Percentiles rank a stretch among this genome's conserved stretches.
These are phyloP conservation scores for Xenosphaeropsis pyriputrescens DNA, from an alignment of 2,329 filamentous ascomycete species.

Conservation along the genomic window DNA sequence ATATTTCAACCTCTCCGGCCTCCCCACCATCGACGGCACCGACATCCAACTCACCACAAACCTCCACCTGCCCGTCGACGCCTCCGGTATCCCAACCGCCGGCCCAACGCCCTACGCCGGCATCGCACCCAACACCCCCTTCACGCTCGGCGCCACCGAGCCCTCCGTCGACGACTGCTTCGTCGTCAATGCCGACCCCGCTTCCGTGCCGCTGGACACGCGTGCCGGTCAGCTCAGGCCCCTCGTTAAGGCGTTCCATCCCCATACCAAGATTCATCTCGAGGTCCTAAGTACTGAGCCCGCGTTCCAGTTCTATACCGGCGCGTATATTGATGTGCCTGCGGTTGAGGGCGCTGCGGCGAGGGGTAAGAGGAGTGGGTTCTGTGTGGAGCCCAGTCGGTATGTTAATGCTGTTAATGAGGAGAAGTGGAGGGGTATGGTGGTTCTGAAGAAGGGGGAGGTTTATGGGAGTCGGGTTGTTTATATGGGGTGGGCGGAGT, in stretches of 20 bases:
- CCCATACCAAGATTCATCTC: conserved; percentile 61
- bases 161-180: conserved; percentile 89
- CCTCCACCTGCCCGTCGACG: conserved; percentile 61
- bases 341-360: conserved; percentile 44
- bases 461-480: conserved; percentile 69
- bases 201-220: conserved; percentile 32
- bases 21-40: conserved; percentile 45
- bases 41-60: conserved; percentile 40
- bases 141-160: conserved; percentile 49
- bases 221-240: conserved; percentile 42
- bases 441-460: conserved; percentile 70
- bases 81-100: conserved; percentile 58
- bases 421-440: conserved; percentile 64
- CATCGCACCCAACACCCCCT: conserved; percentile 49
- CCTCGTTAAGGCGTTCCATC: conserved; percentile 60
- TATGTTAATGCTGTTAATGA: conserved; percentile 83
- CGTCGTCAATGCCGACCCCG: conserved; percentile 33
- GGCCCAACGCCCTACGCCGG: conserved; percentile 46
- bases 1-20: conserved; percentile 49
- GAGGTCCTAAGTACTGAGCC: conserved; percentile 88
- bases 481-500: conserved; percentile 62
- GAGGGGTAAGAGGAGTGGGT: conserved; percentile 55
- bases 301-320: conserved; percentile 94
- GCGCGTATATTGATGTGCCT: conserved; percentile 68
- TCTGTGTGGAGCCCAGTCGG: conserved; percentile 85